Percentiles rank a stretch among this genome's conserved stretches.
phyloP scores from a whole-genome alignment of 768 basidiomycete species.

The Aureoboletus auriporus region DNA sequence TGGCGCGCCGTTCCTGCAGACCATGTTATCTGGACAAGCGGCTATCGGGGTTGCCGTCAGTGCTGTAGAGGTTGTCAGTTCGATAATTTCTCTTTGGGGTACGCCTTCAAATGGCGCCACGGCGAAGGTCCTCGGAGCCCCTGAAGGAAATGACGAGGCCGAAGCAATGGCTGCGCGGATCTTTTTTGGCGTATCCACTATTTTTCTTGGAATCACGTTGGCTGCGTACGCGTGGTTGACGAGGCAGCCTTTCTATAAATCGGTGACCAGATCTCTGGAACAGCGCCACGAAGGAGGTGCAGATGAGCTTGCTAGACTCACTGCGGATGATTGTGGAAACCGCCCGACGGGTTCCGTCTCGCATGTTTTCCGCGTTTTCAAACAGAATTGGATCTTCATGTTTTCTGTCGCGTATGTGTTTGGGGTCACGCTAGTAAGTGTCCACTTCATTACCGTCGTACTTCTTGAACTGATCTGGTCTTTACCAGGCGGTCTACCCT shows the following conservation, averaged over 20 bases:
- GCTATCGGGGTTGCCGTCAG: constrained; percentile 82
- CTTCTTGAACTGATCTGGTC: constrained; percentile 3
- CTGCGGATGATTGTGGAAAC: constrained; percentile 28
- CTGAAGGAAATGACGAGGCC: constrained; percentile 37
- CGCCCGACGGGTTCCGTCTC: constrained; percentile 34
- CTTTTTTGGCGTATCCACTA: constrained; percentile 68
- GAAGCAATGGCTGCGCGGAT: constrained; percentile 68
- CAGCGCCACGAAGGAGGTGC: constrained; percentile 21
- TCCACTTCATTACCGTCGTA: background rate
- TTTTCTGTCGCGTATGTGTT: constrained; percentile 75
- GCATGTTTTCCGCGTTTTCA: constrained; percentile 51
- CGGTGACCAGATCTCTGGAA: constrained; percentile 48
- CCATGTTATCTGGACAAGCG: constrained; percentile 80
- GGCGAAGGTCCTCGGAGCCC: constrained; percentile 16
- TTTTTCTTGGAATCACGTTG: constrained; percentile 58
- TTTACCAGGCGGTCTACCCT: constrained; percentile 74
- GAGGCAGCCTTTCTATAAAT: constrained; percentile 55
- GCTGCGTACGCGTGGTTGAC: constrained; percentile 55
- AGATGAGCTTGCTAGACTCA: constrained; percentile 31
- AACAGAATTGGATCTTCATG: constrained; percentile 65
- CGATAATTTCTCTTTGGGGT: constrained; percentile 52
- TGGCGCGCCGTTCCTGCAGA: constrained; percentile 68
- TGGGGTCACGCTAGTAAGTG: constrained; percentile 71
- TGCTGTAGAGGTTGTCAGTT: constrained; percentile 66
- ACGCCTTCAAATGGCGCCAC: constrained; percentile 28